phyloP scores from a whole-genome alignment of 768 basidiomycete species.

The Hysterangium stoloniferum region DNA sequence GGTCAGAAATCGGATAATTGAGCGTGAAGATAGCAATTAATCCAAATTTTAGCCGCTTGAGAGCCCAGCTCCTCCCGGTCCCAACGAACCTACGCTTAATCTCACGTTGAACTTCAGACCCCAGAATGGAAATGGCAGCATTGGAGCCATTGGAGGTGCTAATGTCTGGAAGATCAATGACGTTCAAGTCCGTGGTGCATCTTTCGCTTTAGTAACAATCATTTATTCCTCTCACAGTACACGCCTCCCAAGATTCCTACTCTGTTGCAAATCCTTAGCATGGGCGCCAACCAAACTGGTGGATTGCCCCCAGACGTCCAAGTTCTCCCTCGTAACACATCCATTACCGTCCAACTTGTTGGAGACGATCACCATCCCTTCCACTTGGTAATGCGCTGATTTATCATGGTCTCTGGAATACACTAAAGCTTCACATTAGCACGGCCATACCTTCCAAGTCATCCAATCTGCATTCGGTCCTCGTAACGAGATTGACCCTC shows the following conservation, averaged over 20 bases:
- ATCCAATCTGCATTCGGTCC: constrained; percentile 9
- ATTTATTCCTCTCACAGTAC: constrained; percentile 4
- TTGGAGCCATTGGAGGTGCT: neutral
- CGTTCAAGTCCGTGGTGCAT: neutral
- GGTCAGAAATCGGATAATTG: constrained; percentile 11
- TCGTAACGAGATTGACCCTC: constrained; percentile 47
- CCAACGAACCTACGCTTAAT: neutral
- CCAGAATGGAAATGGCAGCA: constrained; percentile 2
- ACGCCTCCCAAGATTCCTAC: constrained; percentile 16
- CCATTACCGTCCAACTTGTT: constrained; percentile 6
- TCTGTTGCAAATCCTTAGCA: constrained; percentile 15
- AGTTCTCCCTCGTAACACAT: constrained; percentile 6
- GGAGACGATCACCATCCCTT: constrained; percentile 10
- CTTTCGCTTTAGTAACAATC: neutral
- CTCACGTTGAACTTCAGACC: constrained; percentile 10
- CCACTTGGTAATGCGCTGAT: constrained; percentile 3
- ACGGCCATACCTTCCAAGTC: constrained; percentile 10
- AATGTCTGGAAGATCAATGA: constrained; percentile 8
- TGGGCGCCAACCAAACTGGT: neutral
- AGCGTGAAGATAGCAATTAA: constrained; percentile 7
- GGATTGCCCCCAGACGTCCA: neutral
- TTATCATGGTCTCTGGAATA: neutral
- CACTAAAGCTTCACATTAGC: neutral
- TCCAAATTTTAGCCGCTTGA: constrained; percentile 11
- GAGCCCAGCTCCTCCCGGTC: constrained; percentile 1